These are phyloP conservation scores for Penicillium dipodomyicola DNA, from an alignment of 495 filamentous ascomycete genomes.

Conservation along the genomic window DNA sequence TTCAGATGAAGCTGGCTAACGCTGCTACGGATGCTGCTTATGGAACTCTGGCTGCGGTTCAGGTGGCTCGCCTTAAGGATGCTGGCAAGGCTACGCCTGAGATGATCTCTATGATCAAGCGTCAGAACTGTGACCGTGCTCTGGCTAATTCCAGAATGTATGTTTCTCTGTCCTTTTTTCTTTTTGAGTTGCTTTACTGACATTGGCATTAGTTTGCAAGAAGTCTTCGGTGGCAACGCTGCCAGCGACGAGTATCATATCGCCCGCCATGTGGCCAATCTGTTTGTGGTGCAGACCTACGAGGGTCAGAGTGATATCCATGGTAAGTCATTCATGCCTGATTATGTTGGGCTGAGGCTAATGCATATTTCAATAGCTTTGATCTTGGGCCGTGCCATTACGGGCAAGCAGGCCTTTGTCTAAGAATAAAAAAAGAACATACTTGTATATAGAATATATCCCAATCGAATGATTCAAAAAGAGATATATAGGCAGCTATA, in stretches of 20 bases:
- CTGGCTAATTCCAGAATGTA: conserved; percentile 73
- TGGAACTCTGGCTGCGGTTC: conserved; percentile 78
- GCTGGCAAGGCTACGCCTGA: conserved; percentile 82
- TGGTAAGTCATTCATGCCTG: conserved; percentile 53
- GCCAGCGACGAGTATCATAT: conserved; percentile 96
- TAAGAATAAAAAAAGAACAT: conserved; percentile 24
- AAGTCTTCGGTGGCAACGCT: conserved; percentile 96
- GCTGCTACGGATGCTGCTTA: conserved; percentile 88
- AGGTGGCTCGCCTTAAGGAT: conserved; percentile 93
- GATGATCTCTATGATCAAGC: conserved; percentile 98
- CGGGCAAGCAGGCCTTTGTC: conserved; percentile 67
- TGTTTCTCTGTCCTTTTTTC: conserved; percentile 25
- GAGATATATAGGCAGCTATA: neutral
- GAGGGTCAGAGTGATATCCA: conserved; percentile 98
- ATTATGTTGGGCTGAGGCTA: conserved; percentile 15
- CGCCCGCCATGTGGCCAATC: conserved; percentile 89
- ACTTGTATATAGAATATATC: conserved; percentile 10
- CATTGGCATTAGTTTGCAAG: conserved; percentile 62
- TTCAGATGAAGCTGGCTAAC: conserved; percentile 96
- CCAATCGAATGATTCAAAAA: neutral
- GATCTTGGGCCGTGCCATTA: conserved; percentile 69
- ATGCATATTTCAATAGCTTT: conserved; percentile 44
- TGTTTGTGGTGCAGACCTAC: conserved; percentile 97
- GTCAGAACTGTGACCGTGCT: conserved; percentile 95
- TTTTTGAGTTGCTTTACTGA: conserved; percentile 13